Base-by-base conservation (phyloP, 495 filamentous ascomycete species). In the Achaetomiella virescens region DNA sequence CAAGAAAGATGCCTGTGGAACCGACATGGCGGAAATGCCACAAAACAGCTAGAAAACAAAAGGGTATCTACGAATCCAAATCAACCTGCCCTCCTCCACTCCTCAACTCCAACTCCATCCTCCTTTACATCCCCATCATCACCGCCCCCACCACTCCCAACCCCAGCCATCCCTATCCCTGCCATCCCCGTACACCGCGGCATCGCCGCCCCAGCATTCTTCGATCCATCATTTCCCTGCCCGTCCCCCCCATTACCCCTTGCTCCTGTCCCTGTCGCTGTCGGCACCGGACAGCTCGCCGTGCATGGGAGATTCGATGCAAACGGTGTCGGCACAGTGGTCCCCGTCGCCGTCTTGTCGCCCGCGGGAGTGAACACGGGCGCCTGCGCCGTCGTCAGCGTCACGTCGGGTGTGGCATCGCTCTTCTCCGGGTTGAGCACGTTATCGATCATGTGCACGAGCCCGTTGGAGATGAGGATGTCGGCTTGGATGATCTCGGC, bases 391-490 rank as follows among this genome's bases (percentile, higher is more conserved):
- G 43, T 52, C 25, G 44, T 51, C 24, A 47, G 48, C 1, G 24
- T 22, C 12, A 61, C 49, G 41, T 61, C 55, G 18, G 62, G 62
- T 37, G 11, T 18, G 42, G 62, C 45, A 33, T 11, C 44, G 37
- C 33, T 6, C 24, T n/a, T 6, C 25, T 59, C 53, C 25, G 58
- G 58, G 52, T 57, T 53, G 48, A 64, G 53, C 29, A 64, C 58
- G 73, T 66, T 71, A 62, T 84, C 79, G 57, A 85, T 78, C 44
- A 84, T 65, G 66, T 85, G 82, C 7, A 85, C 66, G 21, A 86
- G 81, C 55, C 84, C 84, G 48, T 84, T 84, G 18, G 74, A 65
- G 10, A 61, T 17, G 12, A 61, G 38, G 40, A 61, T 48, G 41
- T 61, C 59, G 14, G 48, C n/a, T 43, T 85, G 62, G 15, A 84